Evolutionary conservation across 2,329 filamentous ascomycete species (phyloP).

Genomic region (Spiromastix sp.): DNA sequence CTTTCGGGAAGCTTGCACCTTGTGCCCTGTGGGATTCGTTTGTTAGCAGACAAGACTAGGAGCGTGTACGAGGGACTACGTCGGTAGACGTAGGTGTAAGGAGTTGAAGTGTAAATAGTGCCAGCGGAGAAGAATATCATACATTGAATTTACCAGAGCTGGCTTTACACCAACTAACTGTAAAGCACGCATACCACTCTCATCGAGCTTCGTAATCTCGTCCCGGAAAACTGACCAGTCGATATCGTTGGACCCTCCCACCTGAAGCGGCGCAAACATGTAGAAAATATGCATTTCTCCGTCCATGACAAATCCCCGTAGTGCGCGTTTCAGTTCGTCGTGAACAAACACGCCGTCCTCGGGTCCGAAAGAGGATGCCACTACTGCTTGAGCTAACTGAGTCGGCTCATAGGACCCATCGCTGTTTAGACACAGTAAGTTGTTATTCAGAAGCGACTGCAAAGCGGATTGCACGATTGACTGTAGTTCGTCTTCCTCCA

Average conservation of each 20-base stretch:
- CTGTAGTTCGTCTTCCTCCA: conserved; percentile 40
- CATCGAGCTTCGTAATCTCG: conserved; percentile 59
- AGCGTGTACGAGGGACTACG: background rate
- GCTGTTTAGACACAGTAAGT: conserved; percentile 44
- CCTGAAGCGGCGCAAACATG: conserved; percentile 62
- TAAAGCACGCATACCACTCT: conserved; percentile 60
- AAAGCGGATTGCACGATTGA: conserved; percentile 50
- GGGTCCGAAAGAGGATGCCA: conserved; percentile 61
- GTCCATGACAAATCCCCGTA: conserved; percentile 68
- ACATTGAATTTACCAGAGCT: conserved; percentile 57
- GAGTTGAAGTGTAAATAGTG: background rate
- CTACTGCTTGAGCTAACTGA: conserved; percentile 57
- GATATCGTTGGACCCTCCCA: conserved; percentile 37
- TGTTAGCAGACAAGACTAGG: background rate
- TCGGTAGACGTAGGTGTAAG: background rate
- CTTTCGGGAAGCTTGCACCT: conserved; percentile 51
- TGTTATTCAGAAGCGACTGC: conserved; percentile 44
- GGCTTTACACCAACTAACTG: conserved; percentile 59
- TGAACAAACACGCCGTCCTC: conserved; percentile 67
- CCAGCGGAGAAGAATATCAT: conserved; percentile 17
- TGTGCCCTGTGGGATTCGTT: conserved; percentile 44
- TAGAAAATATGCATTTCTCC: conserved; percentile 73
- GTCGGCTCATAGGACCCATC: conserved; percentile 50
- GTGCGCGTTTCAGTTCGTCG: conserved; percentile 55
- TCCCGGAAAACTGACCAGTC: conserved; percentile 66